Evolutionary conservation across 139 green algal genomes (phyloP), one percentile per base, ranked within the genome.

Genomic region (Coelastrella sp.): DNA sequence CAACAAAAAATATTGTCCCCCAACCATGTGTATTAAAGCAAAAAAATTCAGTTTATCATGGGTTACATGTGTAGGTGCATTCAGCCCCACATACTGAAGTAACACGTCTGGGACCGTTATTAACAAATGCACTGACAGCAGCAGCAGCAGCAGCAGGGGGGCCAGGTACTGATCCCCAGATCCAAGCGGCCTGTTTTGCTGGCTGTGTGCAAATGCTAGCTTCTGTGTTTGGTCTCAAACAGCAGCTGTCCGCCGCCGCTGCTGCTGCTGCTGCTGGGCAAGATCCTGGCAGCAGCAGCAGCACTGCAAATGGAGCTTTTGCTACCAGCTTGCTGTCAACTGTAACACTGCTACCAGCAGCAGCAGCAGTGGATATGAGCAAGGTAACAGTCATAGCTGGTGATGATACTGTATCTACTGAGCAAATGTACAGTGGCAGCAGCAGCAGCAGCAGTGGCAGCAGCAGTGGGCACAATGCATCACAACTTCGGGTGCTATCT

Each of bases 391-490:
- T 14, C 13, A 71, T 71, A 7, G 16, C 64, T 14, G 16, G 64
- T 71, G 13, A 20, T 71, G 32, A 2, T 47, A 47, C 32, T 47
- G 32, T 47, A 47, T 47, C 32, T 47, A 47, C 32, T 47, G 32
- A 47, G 32, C 32, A 47, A 47, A 47, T 47, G 32, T 1, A 47
- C 32, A 47, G 32, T 47, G 71, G 71, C 71, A 77, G 17, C 71
- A 77, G 71, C 71, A 77, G 71, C 71, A 77, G 71, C 71, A 77
- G 71, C 14, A 77, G 14, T 77, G 20, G 71, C 71, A 77, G 17
- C 16, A 11, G 71, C 71, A 77, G 17, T 77, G 71, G 7, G 71
- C 5, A 77, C 14, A 19, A 77, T 23, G 7, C 23, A 22, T n/a
- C 20, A 19, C 71, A 47, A 11, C 64, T 71, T 3, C 13, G 16